phyloP scores from a whole-genome alignment of 2,329 filamentous ascomycete species.

The Gliomastix tumulicola region DNA sequence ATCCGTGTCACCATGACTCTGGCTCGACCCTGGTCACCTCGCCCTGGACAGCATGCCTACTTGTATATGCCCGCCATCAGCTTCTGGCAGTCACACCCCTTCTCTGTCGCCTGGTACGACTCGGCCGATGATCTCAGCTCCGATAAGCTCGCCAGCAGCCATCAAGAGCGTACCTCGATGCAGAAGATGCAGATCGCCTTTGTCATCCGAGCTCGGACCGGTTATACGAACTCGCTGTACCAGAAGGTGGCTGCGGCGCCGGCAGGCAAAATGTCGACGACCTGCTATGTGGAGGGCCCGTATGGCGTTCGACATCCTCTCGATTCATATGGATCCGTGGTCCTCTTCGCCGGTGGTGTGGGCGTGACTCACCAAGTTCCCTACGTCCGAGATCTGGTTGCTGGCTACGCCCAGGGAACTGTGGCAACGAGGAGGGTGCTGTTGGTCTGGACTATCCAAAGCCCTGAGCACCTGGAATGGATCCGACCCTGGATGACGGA shows the following conservation, averaged over 20 bases:
- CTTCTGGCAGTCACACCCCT: constrained; percentile 70
- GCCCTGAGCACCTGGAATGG: constrained; percentile 75
- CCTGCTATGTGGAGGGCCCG: constrained; percentile 66
- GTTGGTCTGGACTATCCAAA: constrained; percentile 74
- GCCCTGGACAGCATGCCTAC: constrained; percentile 72
- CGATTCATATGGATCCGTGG: constrained; percentile 69
- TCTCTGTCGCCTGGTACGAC: constrained; percentile 73
- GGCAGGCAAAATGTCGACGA: constrained; percentile 54
- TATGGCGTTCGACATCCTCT: constrained; percentile 68
- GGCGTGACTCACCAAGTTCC: constrained; percentile 76
- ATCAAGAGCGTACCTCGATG: constrained; percentile 51
- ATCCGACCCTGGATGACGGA: constrained; percentile 79
- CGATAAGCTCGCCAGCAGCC: constrained; percentile 52
- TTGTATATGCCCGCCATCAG: constrained; percentile 69
- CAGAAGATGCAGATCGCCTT: constrained; percentile 63
- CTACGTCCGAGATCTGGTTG: constrained; percentile 65
- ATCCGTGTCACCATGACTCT: constrained; percentile 66
- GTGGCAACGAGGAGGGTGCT: constrained; percentile 66
- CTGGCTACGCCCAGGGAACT: constrained; percentile 60
- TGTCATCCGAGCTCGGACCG: constrained; percentile 65
- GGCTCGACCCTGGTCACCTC: constrained; percentile 70
- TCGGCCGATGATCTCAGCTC: constrained; percentile 44
- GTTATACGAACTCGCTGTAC: constrained; percentile 65
- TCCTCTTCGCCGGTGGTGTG: constrained; percentile 74
- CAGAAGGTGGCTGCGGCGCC: constrained; percentile 56